Evolutionary conservation across 164 flowering plant species (phyloP).

Genomic region (Vitis rotundifolia): DNA sequence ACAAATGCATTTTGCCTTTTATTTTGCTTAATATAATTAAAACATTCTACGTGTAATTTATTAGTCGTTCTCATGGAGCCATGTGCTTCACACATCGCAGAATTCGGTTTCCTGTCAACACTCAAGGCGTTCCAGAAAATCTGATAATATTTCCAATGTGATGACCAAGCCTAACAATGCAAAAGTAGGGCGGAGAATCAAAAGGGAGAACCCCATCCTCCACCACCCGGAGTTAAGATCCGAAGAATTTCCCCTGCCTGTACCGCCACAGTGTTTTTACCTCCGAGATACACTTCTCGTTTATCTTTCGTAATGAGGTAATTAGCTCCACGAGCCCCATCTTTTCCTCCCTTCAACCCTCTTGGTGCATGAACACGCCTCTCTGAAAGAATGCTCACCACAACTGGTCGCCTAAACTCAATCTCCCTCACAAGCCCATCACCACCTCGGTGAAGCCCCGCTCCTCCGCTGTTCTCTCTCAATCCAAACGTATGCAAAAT

Average conservation of each 20-base stretch:
- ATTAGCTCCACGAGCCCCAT: constrained; percentile 86
- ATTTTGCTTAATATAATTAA: too few relatives aligned
- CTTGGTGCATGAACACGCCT: constrained; percentile 94
- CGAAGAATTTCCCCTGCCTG: constrained; percentile 79
- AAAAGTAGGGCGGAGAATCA: too few relatives aligned
- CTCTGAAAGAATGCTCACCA: constrained; percentile 94
- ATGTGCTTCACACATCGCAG: too few relatives aligned
- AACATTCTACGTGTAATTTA: too few relatives aligned
- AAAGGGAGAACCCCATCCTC: too few relatives aligned
- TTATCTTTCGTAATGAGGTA: constrained; percentile 73
- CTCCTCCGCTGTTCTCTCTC: constrained; percentile 84
- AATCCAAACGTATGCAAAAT: constrained; percentile 77
- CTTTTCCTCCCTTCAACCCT: constrained; percentile 82
- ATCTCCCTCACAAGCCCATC: constrained; percentile 94
- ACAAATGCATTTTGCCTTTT: too few relatives aligned
- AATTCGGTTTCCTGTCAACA: too few relatives aligned
- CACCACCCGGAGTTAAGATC: constrained; percentile 86
- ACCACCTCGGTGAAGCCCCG: constrained; percentile 81
- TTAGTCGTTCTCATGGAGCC: too few relatives aligned
- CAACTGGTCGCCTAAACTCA: constrained; percentile 74
- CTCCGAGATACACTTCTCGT: constrained; percentile 75
- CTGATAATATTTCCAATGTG: too few relatives aligned
- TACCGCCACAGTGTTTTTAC: constrained; percentile 81
- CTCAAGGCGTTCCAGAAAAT: too few relatives aligned
- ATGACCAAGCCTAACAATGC: too few relatives aligned